A percentile compares a stretch with the other conserved stretches of the same genome.
Conservation (phyloP, 352 stramenopile genomes). For the Phytophthora pistaciae region DNA sequence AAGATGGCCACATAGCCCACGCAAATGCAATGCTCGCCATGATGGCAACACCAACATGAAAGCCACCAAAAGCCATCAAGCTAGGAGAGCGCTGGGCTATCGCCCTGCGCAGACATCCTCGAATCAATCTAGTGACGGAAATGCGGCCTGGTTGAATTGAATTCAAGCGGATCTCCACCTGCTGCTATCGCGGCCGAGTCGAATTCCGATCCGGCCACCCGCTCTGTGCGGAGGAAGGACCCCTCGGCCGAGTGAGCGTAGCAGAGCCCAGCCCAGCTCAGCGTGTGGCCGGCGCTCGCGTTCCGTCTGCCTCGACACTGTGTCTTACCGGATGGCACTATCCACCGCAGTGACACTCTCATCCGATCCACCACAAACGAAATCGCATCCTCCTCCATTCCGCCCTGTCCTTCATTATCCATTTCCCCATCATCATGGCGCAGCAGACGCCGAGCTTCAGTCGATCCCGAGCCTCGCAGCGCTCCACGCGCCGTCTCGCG, state of each 20-base stretch:
- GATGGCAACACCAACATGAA: neutral
- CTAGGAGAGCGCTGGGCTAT: too few relatives aligned
- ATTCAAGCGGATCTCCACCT: slow-evolving; percentile 10
- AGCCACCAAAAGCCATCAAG: neutral
- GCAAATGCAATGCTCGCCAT: neutral
- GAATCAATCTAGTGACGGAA: neutral
- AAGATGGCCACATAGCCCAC: slow-evolving; percentile 11
- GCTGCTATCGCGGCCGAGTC: neutral
- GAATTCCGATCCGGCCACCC: slow-evolving; percentile 11
- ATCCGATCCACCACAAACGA: slow-evolving; percentile 4
- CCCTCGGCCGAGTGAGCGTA: neutral
- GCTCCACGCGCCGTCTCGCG: slow-evolving; percentile 18
- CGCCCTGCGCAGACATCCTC: too few relatives aligned
- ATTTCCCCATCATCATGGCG: slow-evolving; percentile 26
- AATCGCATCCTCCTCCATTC: neutral
- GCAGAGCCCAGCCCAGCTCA: neutral
- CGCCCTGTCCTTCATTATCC: slow-evolving; percentile 16
- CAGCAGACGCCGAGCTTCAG: slow-evolving; percentile 14
- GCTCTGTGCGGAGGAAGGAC: slow-evolving; percentile 15
- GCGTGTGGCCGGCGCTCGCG: slow-evolving; percentile 10
- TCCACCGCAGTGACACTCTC: slow-evolving; percentile 8
- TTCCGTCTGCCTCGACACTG: slow-evolving; percentile 23
- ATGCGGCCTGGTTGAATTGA: neutral
- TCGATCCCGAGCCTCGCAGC: slow-evolving; percentile 31
- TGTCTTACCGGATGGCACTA: slow-evolving; percentile 21